Conservation (phyloP, 2,329 filamentous ascomycete genomes). For the Aspergillus phoenicis region DNA sequence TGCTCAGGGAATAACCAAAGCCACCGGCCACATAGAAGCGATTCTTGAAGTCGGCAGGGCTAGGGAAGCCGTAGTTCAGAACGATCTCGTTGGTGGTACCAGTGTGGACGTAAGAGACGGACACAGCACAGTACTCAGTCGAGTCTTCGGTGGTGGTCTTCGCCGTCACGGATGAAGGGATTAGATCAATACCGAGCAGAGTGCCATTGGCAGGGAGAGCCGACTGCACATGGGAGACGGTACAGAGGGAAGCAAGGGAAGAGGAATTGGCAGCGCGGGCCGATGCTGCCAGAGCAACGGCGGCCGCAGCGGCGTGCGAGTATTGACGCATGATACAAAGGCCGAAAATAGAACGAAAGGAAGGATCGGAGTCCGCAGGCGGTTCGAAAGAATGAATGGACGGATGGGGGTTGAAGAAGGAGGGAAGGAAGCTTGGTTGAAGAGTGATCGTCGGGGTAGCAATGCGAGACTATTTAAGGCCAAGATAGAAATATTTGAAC, state of each 20-base stretch:
- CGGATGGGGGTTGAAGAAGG: neutral
- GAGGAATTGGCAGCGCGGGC: neutral
- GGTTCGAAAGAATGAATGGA: neutral
- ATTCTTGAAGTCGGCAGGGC: conserved; percentile 43
- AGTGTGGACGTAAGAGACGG: conserved; percentile 45
- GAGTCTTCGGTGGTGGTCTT: conserved; percentile 33
- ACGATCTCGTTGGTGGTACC: conserved; percentile 43
- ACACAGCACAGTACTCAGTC: conserved; percentile 44
- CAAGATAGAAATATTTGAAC: too few relatives aligned
- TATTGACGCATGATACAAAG: conserved; percentile 1
- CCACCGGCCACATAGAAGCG: conserved; percentile 51
- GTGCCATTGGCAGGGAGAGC: conserved; percentile 48
- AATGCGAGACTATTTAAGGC: neutral
- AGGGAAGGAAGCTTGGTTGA: too few relatives aligned
- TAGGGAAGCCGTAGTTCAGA: conserved; percentile 40
- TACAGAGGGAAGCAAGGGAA: conserved; percentile 45
- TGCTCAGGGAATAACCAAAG: conserved; percentile 45
- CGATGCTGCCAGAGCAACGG: conserved; percentile 7
- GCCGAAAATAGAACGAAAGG: too few relatives aligned
- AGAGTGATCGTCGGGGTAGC: neutral
- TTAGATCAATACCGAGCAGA: conserved; percentile 43
- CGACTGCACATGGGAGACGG: conserved; percentile 45
- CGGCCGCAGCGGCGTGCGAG: conserved; percentile 3
- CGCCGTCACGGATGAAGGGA: conserved; percentile 46
- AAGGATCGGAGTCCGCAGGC: neutral